phyloP scores from a whole-genome alignment of 108 stramenopile species.

The Tribonema minus region DNA sequence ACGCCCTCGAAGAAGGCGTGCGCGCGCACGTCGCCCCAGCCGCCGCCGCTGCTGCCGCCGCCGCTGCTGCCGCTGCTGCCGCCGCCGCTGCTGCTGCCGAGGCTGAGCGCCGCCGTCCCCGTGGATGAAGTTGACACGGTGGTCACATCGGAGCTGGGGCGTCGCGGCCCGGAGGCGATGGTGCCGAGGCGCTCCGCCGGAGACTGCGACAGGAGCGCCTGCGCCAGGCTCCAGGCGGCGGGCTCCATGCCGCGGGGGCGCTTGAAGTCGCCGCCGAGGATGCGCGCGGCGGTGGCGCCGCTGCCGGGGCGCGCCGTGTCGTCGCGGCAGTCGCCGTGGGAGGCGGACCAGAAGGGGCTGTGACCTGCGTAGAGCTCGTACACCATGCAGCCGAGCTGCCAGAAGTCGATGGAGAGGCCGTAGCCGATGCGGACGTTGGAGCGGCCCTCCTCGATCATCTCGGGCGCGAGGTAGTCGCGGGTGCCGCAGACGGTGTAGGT shows the following conservation, averaged over 20 bases:
- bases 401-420: conserved; percentile 59
- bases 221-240: neutral
- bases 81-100: neutral
- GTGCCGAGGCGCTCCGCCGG: conserved; percentile 9
- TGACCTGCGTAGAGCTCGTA: conserved; percentile 40
- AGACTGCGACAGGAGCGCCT: neutral
- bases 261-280: conserved; percentile 19
- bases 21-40: neutral
- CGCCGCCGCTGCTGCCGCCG: neutral
- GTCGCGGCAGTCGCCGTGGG: neutral
- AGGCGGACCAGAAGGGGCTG: conserved; percentile 30
- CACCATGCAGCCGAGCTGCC: conserved; percentile 47
- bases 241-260: conserved; percentile 16
- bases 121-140: neutral
- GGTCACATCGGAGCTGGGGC: neutral
- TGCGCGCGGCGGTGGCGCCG: conserved; percentile 27
- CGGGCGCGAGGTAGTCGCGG: conserved; percentile 64
- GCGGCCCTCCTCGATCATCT: too few species aligned
- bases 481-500: conserved; percentile 63
- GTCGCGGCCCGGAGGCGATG: neutral
- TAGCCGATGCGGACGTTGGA: conserved; percentile 44
- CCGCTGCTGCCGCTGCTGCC: neutral
- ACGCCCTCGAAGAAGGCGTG: conserved; percentile 20
- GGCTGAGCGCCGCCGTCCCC: too few species aligned
- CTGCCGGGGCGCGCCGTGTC: neutral